Evolutionary conservation across 139 green algal genomes (phyloP).

Genomic region (Chlorella sp.): DNA sequence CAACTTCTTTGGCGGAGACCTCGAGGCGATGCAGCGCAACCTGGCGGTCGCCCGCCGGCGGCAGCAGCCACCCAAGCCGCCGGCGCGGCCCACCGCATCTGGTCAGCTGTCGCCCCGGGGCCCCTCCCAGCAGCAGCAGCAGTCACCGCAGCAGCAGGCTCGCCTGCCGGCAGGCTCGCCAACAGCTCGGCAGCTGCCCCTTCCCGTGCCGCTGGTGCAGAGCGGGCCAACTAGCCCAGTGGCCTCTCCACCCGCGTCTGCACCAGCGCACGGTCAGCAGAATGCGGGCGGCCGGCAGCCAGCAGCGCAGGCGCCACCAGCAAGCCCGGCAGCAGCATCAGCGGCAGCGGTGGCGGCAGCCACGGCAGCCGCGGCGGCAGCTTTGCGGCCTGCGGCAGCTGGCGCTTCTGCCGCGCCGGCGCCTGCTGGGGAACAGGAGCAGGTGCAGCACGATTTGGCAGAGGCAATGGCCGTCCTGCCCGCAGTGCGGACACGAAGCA

Average conservation of each 20-base stretch:
- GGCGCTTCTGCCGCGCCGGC: background rate
- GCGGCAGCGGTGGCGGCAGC: background rate
- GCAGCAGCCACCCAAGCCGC: background rate
- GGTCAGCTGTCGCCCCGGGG: too few relatives aligned
- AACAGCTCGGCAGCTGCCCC: background rate
- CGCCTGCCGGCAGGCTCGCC: background rate
- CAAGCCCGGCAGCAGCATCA: background rate
- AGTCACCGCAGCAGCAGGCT: slow-evolving; percentile 1
- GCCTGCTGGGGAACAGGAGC: background rate
- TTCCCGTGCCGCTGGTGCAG: background rate
- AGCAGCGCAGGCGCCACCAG: background rate
- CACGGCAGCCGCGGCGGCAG: too few relatives aligned
- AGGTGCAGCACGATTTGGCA: background rate
- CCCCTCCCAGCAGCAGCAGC: background rate
- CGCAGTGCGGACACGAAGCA: slow-evolving; percentile 11
- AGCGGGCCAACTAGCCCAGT: background rate
- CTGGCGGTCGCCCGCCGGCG: background rate
- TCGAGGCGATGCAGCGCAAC: slow-evolving; percentile 16
- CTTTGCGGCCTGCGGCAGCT: background rate
- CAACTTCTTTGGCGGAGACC: slow-evolving; percentile 24
- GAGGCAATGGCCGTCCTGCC: slow-evolving; percentile 11
- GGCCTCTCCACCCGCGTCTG: background rate
- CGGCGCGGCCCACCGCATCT: too few relatives aligned
- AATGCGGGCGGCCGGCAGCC: background rate
- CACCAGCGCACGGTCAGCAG: background rate